Evolutionary conservation across 2,329 filamentous ascomycete species (phyloP), one percentile per base, ranked within the genome.

Genomic region (Calonectria honghensis): DNA sequence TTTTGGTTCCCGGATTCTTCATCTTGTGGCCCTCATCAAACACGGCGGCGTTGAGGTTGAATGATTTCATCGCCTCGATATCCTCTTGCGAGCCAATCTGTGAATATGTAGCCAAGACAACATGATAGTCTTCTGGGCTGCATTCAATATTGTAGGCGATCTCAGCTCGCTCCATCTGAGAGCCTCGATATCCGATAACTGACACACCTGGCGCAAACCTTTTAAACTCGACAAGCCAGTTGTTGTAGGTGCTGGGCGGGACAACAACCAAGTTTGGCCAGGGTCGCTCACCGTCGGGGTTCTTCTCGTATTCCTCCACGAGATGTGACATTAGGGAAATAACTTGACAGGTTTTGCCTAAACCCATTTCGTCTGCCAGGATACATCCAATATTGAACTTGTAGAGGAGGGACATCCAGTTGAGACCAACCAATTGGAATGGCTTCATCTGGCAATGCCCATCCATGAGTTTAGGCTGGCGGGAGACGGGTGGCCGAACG

Each of bases 341-440:
- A 75, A 98, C 95, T 82, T 99, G 96, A 80, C 96, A 98, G 0
- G 97, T 99, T 88, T 99, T 99, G 59, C 97, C 97, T 51, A 96
- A 88, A 67, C 95, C 97, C 97, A 99, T 99, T 83, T 99, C 97
- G 83, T 99, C 97, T 2, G 97, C 97, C 24, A 99, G 88, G 72
- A 99, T 98, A 76, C 96, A 96, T 59, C 95, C 96, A 67, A 97
- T 90, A 35, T 93, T 90, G 73, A 94, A 93, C 68, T 93, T 90
- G 86, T 95, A 98, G 18, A 99, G 89, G 59, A 98, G 86, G 70
- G 93, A 92, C 81, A 99, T 90, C 97, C 97, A 99, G 82, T 98
- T 98, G 67, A 99, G 90, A 5, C 97, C 97, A 37, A 98, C 95
- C 27, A 98, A 87, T 83, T 99, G 97, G 81, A 98, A 98, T 45